A percentile compares a stretch with the other conserved stretches of the same genome.
Evolutionary conservation across 208 protist genomes (phyloP).

Genomic region (Trypanosomatidae sp.): DNA sequence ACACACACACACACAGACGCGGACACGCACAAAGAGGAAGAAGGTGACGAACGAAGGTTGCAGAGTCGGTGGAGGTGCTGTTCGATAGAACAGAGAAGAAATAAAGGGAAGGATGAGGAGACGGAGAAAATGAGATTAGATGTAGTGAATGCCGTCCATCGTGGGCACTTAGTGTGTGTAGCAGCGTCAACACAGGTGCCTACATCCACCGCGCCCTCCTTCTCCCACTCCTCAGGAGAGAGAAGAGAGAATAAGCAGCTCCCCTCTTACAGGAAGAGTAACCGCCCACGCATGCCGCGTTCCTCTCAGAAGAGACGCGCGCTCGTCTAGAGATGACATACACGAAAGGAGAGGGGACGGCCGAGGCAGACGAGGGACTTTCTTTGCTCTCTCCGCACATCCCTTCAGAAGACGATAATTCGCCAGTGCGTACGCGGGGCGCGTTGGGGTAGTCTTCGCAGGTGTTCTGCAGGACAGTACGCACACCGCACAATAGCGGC

Average conservation of each 20-base stretch:
- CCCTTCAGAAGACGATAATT: not conserved
- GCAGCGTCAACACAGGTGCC: not conserved
- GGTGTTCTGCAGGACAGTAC: not conserved
- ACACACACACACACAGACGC: not conserved
- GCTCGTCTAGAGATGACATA: not conserved
- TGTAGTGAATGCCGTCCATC: not conserved
- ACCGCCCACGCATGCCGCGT: not conserved
- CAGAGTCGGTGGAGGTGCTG: too few species aligned
- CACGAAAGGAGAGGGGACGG: not conserved
- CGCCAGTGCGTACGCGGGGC: not conserved
- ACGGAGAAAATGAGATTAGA: not conserved
- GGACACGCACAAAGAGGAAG: not conserved
- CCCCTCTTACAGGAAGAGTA: not conserved
- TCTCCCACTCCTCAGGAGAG: not conserved
- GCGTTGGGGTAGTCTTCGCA: not conserved
- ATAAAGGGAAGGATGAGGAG: not conserved
- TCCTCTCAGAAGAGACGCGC: not conserved
- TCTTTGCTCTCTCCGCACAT: not conserved
- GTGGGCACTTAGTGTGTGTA: not conserved
- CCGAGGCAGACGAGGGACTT: not conserved
- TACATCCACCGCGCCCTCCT: not conserved
- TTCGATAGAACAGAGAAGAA: not conserved
- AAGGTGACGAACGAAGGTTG: not conserved
- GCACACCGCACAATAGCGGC: not conserved
- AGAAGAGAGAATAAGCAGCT: not conserved